A percentile compares a stretch with the other conserved stretches of the same genome.
Conservation (phyloP, 208 protist species). For the Leishmania amazonensis region DNA sequence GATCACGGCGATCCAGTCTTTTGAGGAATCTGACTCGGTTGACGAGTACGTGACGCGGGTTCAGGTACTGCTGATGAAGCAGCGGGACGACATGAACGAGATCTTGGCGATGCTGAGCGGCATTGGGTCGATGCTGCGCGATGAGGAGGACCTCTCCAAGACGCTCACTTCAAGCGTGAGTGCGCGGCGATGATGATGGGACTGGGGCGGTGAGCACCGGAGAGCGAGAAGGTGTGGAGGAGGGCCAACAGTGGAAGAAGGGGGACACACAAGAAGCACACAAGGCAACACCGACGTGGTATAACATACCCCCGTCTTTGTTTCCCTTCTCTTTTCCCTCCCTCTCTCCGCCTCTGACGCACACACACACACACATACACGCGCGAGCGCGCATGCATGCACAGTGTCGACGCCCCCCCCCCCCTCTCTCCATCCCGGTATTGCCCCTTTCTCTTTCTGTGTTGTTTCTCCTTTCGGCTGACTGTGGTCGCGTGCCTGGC, state of each 20-base stretch:
- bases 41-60: conserved; percentile 90
- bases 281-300: neutral
- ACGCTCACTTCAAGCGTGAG: conserved; percentile 55
- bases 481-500: neutral
- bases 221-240: neutral
- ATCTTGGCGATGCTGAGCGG: conserved; percentile 73
- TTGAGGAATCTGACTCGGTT: conserved; percentile 91
- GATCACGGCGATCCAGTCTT: conserved; percentile 88
- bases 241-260: neutral
- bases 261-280: neutral
- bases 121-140: conserved; percentile 83
- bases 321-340: neutral
- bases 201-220: too few species aligned
- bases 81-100: conserved; percentile 79
- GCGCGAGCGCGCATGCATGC: neutral
- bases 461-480: neutral
- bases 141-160: conserved; percentile 89
- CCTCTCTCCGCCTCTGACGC: neutral
- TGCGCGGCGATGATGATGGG: conserved; percentile 1
- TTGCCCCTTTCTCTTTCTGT: neutral
- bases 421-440: neutral
- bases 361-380: neutral
- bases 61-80: conserved; percentile 58
- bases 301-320: neutral
- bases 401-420: neutral